Conservation (phyloP, 2,329 filamentous ascomycete genomes). For the Tolypocladium endophyticum region DNA sequence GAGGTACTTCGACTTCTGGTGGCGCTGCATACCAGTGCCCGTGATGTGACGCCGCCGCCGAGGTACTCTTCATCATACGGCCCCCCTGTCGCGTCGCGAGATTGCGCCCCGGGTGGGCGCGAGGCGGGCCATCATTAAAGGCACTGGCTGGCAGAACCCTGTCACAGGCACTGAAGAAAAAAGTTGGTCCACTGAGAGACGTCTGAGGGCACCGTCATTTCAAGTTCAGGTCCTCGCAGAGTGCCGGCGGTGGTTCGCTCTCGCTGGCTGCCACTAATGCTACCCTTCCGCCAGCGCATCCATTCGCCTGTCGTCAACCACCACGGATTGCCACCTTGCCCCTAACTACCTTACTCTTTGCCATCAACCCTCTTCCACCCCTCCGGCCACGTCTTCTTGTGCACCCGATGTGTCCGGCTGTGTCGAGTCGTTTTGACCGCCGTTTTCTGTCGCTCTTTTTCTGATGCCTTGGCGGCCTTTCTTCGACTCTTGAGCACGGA, state of each 20-base stretch:
- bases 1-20: background rate
- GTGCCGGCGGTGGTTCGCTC: background rate
- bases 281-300: background rate
- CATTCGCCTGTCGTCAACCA: background rate
- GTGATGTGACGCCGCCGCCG: background rate
- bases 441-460: conserved; percentile 13
- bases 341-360: background rate
- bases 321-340: background rate
- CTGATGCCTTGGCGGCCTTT: conserved; percentile 14
- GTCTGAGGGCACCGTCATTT: background rate
- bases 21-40: background rate
- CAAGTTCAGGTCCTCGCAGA: background rate
- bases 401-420: conserved; percentile 20
- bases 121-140: conserved; percentile 5
- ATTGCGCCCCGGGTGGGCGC: background rate
- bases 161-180: background rate
- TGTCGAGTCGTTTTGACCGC: conserved; percentile 12
- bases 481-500: conserved; percentile 11
- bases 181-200: background rate
- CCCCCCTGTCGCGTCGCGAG: background rate
- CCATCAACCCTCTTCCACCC: background rate
- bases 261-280: background rate
- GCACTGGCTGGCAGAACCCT: background rate
- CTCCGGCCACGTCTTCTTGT: background rate
- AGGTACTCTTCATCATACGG: background rate